Evolutionary conservation across 768 basidiomycete species (phyloP).

Genomic region (Lactarius evosmus): DNA sequence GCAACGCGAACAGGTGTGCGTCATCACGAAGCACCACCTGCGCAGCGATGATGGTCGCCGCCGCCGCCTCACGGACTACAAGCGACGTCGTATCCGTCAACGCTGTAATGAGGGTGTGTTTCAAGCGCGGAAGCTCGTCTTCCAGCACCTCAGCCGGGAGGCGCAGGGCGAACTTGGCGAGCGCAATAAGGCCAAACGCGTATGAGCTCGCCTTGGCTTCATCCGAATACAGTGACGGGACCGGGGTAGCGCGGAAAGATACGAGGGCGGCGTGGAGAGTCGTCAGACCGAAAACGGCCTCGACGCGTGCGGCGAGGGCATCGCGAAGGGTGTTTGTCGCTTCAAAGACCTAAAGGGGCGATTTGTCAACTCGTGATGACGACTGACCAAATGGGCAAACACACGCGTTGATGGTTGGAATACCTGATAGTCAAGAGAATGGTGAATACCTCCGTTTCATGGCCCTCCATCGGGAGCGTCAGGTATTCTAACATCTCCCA

Average conservation of each 20-base stretch:
- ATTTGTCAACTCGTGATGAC: slow-evolving; percentile 10
- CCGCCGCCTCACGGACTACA: slow-evolving; percentile 81
- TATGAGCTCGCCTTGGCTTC: slow-evolving; percentile 63
- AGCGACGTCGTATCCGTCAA: slow-evolving; percentile 68
- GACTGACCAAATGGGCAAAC: slow-evolving; percentile 30
- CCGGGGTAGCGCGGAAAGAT: slow-evolving; percentile 54
- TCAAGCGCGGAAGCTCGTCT: slow-evolving; percentile 79
- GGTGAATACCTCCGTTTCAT: slow-evolving; percentile 73
- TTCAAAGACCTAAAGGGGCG: slow-evolving; percentile 60
- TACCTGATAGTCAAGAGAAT: slow-evolving; percentile 69
- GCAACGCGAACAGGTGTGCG: slow-evolving; percentile 72
- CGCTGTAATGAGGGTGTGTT: slow-evolving; percentile 66
- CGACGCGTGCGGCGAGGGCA: slow-evolving; percentile 63
- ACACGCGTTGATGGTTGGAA: slow-evolving; percentile 65
- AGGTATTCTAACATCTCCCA: slow-evolving; percentile 85
- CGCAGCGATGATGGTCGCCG: slow-evolving; percentile 77
- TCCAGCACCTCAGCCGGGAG: slow-evolving; percentile 82
- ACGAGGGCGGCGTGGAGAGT: slow-evolving; percentile 74
- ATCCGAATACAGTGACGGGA: slow-evolving; percentile 42
- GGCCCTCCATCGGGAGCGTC: slow-evolving; percentile 67
- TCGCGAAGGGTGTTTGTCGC: slow-evolving; percentile 82
- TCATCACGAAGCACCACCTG: slow-evolving; percentile 82
- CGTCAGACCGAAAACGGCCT: slow-evolving; percentile 81
- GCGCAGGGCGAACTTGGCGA: slow-evolving; percentile 79
- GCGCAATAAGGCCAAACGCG: slow-evolving; percentile 79